Percentiles rank a stretch among this genome's conserved stretches.
phyloP scores from a whole-genome alignment of 2,329 filamentous ascomycete genomes.

The Dactylellina cionopaga region DNA sequence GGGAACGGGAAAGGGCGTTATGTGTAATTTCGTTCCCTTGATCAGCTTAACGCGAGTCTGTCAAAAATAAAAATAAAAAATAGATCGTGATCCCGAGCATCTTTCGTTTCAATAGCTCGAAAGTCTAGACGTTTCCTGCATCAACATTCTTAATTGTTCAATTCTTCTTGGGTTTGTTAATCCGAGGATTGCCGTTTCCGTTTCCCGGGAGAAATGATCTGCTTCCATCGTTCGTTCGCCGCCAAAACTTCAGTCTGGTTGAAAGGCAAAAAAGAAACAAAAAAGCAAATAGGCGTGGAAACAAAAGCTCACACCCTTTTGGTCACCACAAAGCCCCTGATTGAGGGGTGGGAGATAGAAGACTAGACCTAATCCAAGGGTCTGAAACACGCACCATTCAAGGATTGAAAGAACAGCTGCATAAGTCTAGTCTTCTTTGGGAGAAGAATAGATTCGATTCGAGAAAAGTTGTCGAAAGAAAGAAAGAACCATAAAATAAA shows the following conservation, averaged over 20 bases:
- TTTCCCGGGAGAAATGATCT: too few relatives aligned
- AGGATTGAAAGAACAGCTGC: constrained; percentile 48
- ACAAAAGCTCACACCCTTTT: not conserved
- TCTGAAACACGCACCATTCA: constrained; percentile 51
- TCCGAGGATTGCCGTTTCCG: constrained; percentile 40
- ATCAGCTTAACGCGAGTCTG: too few relatives aligned
- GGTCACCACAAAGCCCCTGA: constrained; percentile 51
- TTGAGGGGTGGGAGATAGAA: constrained; percentile 31
- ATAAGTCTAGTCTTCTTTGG: constrained; percentile 14
- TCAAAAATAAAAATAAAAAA: not conserved
- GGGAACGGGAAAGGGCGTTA: constrained; percentile 37
- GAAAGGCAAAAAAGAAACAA: constrained; percentile 27
- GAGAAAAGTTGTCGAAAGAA: constrained; percentile 47
- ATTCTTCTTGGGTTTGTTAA: constrained; percentile 40
- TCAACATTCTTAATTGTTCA: constrained; percentile 18
- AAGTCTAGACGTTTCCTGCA: constrained; percentile 18
- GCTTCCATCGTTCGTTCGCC: not conserved
- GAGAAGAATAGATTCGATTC: constrained; percentile 43
- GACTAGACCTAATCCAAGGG: constrained; percentile 44
- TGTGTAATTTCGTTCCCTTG: constrained; percentile 31
- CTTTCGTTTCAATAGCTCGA: constrained; percentile 28
- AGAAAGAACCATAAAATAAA: constrained; percentile 21
- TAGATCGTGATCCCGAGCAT: not conserved
- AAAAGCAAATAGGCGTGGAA: constrained; percentile 28
- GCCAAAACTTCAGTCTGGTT: not conserved